phyloP scores from a whole-genome alignment of 2,329 filamentous ascomycete species.

The Trichoderma sp. region DNA sequence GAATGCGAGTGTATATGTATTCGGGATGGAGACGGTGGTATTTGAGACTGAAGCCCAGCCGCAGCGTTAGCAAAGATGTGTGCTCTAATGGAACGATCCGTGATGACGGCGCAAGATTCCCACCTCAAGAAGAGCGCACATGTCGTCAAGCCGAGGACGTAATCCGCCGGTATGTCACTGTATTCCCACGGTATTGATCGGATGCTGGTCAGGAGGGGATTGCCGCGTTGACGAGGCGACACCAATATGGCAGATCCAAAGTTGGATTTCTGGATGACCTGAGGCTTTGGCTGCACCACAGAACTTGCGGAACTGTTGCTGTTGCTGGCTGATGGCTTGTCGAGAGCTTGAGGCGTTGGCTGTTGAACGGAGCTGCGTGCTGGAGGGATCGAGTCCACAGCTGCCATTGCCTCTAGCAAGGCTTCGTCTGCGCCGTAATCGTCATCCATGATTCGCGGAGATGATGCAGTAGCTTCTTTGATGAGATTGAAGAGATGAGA shows the following conservation, averaged over 20 bases:
- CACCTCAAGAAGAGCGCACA: slow-evolving; percentile 83
- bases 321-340: slow-evolving; percentile 43
- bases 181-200: slow-evolving; percentile 91
- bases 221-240: slow-evolving; percentile 89
- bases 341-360: slow-evolving; percentile 55
- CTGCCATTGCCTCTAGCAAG: slow-evolving; percentile 54
- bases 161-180: slow-evolving; percentile 93
- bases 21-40: slow-evolving; percentile 97
- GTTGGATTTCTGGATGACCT: slow-evolving; percentile 66
- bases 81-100: too few species aligned
- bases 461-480: neutral
- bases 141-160: slow-evolving; percentile 79
- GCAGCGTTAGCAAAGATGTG: neutral
- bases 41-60: slow-evolving; percentile 63
- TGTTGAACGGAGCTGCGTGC: slow-evolving; percentile 43
- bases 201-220: slow-evolving; percentile 82
- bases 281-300: slow-evolving; percentile 83
- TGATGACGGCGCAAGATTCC: neutral
- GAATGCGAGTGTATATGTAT: slow-evolving; percentile 94
- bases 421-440: slow-evolving; percentile 58
- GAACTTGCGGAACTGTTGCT: slow-evolving; percentile 43
- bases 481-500: neutral
- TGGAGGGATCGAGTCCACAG: slow-evolving; percentile 38
- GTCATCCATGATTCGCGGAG: slow-evolving; percentile 42
- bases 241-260: slow-evolving; percentile 79